A percentile compares a stretch with the other conserved stretches of the same genome.
phyloP scores from a whole-genome alignment of 805 yeast species.

The Monosporozyma aerobia region DNA sequence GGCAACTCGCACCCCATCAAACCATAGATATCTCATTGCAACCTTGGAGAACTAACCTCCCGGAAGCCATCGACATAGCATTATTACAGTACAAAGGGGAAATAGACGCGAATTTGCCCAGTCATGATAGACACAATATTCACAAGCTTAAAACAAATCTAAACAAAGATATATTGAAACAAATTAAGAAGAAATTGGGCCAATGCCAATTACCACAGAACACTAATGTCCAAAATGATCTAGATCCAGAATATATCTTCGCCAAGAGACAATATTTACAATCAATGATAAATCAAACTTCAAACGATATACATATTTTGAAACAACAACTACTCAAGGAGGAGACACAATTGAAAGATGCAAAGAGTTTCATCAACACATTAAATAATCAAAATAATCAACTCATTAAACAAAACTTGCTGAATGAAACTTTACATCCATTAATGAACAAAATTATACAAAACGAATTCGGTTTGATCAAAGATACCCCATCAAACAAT shows the following conservation, averaged over 20 bases:
- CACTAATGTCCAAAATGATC: slow-evolving; percentile 15
- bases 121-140: slow-evolving; percentile 9
- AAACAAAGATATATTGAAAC: slow-evolving; percentile 18
- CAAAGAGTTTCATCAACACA: slow-evolving; percentile 5
- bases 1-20: slow-evolving; percentile 16
- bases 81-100: too few relatives aligned
- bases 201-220: slow-evolving; percentile 21
- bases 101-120: too few relatives aligned
- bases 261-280: slow-evolving; percentile 25
- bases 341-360: slow-evolving; percentile 12
- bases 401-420: slow-evolving; percentile 13
- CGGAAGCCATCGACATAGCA: too few relatives aligned
- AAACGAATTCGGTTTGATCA: slow-evolving; percentile 20
- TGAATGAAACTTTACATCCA: slow-evolving; percentile 21
- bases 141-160: slow-evolving; percentile 14
- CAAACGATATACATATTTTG: slow-evolving; percentile 16
- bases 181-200: slow-evolving; percentile 16
- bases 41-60: slow-evolving; percentile 17
- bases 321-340: slow-evolving; percentile 18
- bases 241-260: slow-evolving; percentile 26
- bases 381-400: slow-evolving; percentile 9
- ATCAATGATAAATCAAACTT: slow-evolving; percentile 10
- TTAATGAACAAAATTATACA: slow-evolving; percentile 22
- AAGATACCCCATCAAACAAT: neutral
- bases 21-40: slow-evolving; percentile 14